Base-by-base conservation (phyloP, 176 grass and related monocot genomes). In the Avena atlantica region DNA sequence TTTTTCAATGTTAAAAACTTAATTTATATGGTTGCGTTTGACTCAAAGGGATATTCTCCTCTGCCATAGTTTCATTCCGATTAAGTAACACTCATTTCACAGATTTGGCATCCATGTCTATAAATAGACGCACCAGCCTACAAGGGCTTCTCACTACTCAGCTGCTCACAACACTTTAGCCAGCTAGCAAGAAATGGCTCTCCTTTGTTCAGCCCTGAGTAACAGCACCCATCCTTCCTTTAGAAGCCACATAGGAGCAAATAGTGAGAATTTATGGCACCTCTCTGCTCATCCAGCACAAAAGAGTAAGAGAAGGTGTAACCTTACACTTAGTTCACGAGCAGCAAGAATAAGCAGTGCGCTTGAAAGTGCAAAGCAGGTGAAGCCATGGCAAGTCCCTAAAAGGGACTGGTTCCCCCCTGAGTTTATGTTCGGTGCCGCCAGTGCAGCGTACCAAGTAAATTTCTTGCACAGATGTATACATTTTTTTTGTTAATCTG, bases 111-210 rank as follows among this genome's bases (percentile, higher is more conserved):
- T 75, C 72, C 73, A 1, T 40, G 49, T 14, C 73, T 76, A 76
- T 76, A 76, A 76, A 31, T 73, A 73, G 40, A 75, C 27, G 47
- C 72, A 75, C 3, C 47, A 15, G 31, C 47, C 0, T 29, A 4
- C 44, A 71, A 71, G 37, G 45, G 19, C 10, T 25, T 50, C 20
- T 49, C 67, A 70, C 67, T n/a, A 19, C 34, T 74, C 71, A 74
- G 71, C 71, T 14, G 44, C 45, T 51, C 71, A 50, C 36, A 50
- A 20, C n/a, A 21, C 71, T 74, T 75, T 5, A 76, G n/a, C 71
- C 20, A 74, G 8, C 11, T 74, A 48, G n/a, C 71, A 74, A 74
- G 71, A 74, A n/a, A 74, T 73, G 71, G 44, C 71, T 50, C 42
- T 50, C 2, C 42, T 74, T 48, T 3, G 44, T 74, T 24, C 42